Percentiles rank a stretch among this genome's conserved stretches.
Evolutionary conservation across 345 rosid species (phyloP).

Genomic region (Eucalyptus erythrocorys): DNA sequence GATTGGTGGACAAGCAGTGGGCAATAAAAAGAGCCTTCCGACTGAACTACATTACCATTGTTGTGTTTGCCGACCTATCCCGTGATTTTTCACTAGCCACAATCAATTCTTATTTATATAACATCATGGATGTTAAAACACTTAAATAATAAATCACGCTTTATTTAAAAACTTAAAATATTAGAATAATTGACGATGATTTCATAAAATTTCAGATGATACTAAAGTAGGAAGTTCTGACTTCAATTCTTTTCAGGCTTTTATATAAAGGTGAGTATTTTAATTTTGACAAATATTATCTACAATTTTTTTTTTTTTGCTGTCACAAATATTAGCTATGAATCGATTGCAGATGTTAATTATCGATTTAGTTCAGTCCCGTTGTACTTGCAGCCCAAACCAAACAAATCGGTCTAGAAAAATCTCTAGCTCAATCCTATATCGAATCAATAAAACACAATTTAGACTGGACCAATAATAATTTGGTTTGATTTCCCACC

Average conservation of each 20-base stretch:
- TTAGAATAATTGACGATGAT: no score
- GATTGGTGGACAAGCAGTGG: not conserved
- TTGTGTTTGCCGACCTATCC: not conserved
- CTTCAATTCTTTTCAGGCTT: no score
- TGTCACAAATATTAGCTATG: not conserved
- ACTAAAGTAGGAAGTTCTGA: no score
- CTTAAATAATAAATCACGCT: no score
- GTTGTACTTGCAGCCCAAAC: not conserved
- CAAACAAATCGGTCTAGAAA: not conserved
- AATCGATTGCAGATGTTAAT: not conserved
- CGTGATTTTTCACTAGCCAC: not conserved
- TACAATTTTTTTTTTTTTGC: not conserved
- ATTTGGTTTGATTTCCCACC: not conserved
- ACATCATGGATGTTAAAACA: not conserved
- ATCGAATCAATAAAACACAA: not conserved
- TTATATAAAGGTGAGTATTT: not conserved
- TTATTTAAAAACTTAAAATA: no score
- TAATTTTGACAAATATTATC: not conserved
- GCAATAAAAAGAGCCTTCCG: not conserved
- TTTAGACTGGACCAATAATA: not conserved
- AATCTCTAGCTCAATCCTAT: not conserved
- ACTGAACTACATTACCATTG: not conserved
- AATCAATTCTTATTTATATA: not conserved
- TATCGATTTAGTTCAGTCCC: not conserved
- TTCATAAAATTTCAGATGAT: not conserved